phyloP scores from a whole-genome alignment of 768 basidiomycete genomes.

The Pulveroboletus frians region DNA sequence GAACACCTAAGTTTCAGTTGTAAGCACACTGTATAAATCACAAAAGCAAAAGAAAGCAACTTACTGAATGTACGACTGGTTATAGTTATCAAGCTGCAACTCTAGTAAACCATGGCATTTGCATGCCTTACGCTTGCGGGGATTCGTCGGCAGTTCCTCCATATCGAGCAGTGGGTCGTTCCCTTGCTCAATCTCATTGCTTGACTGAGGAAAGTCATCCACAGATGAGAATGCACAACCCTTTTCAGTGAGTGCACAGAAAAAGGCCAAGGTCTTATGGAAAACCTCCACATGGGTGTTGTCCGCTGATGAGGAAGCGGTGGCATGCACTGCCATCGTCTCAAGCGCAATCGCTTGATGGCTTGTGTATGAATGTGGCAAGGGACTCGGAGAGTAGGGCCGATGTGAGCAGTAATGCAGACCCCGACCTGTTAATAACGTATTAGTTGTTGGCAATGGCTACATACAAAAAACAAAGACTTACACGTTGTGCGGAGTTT shows the following conservation, averaged over 20 bases:
- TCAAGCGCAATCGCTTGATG: not conserved
- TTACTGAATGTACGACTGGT: not conserved
- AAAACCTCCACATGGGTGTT: not conserved
- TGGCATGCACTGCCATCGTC: rapidly evolving
- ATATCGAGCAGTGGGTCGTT: not conserved
- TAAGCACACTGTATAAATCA: too few relatives aligned
- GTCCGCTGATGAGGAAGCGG: not conserved
- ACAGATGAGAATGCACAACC: not conserved
- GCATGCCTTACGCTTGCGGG: not conserved
- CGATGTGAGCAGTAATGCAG: not conserved
- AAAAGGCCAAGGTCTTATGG: not conserved
- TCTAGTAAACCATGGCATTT: not conserved
- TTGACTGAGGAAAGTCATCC: not conserved
- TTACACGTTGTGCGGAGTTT: not conserved
- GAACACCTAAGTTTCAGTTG: not conserved
- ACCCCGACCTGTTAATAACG: not conserved
- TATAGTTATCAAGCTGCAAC: not conserved
- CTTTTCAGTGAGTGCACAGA: not conserved
- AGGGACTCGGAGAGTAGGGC: too few relatives aligned
- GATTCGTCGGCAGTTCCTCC: too few relatives aligned
- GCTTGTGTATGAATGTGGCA: not conserved
- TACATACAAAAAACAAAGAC: too few relatives aligned
- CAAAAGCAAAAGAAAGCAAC: not conserved
- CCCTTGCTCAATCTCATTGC: not conserved
- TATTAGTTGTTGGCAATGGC: too few relatives aligned